Evolutionary conservation across 306 rosid genomes (phyloP), one percentile per base, ranked within the genome.

Genomic region (Inga oerstediana): DNA sequence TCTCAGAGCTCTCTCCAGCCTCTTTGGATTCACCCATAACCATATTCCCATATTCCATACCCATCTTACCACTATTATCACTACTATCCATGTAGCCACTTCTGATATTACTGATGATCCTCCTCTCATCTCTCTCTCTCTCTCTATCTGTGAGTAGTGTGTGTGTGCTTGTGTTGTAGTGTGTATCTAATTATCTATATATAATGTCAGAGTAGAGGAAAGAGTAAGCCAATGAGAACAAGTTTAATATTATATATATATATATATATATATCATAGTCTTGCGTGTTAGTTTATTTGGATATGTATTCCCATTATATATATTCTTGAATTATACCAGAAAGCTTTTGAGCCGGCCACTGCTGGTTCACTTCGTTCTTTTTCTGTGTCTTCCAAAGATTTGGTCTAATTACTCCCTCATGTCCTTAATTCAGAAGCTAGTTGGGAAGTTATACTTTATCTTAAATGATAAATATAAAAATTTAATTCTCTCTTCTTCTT

Each of bases 11-110:
- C 48, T 84, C 65, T 93, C 97, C 3, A 91, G 54, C 65, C 66
- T 84, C 77, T 89, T 92, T 1, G 93, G 94, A 52, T 61, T 84
- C 10, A 92, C 12, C 95, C 97, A 93, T 11, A 88, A 35, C 93
- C 88, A 84, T 4, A 81, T 78, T 37, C 83, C 24, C 61, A 81
- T 34, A 34, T 43, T 87, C 97, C 94, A 89, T 65, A 69, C 61
- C 80, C 80, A 84, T 54, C 43, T 32, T 32, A 48, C 43, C 2
- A 78, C 14, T 37, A 48, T 15, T 24, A 46, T 27, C 1, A 65
- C 13, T 11, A 30, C 11, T 4, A 32, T 8, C 39, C 10, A 65
- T 5, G n/a, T 65, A 0, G 12, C 71, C 71, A 65, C 43, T 65
- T 4, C 10, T 65, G 70, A 32, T 65, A 32, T 30, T 30, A 13